A percentile compares a stretch with the other conserved stretches of the same genome.
Evolutionary conservation across 257 asterid species (phyloP).

Genomic region (Dorcoceras hygrometricum): DNA sequence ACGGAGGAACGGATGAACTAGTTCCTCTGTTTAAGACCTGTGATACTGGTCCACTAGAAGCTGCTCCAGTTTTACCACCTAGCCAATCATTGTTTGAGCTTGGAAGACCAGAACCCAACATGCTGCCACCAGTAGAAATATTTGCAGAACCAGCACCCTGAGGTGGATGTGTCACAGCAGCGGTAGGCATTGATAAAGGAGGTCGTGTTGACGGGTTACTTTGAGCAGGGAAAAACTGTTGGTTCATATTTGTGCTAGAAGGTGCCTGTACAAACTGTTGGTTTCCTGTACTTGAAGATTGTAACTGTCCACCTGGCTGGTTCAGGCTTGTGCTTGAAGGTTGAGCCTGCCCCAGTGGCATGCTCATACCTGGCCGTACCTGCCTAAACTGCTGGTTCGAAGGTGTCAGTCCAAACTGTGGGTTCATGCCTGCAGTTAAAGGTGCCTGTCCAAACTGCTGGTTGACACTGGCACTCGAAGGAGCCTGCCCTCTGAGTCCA

Average conservation of each 20-base stretch:
- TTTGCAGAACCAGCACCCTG: constrained; percentile 39
- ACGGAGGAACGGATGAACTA: constrained; percentile 41
- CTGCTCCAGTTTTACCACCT: constrained; percentile 42
- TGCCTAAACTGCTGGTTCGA: constrained; percentile 56
- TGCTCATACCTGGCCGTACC: constrained; percentile 28
- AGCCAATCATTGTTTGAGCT: constrained; percentile 53
- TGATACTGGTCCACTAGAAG: constrained; percentile 41
- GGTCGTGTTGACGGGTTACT: constrained; percentile 52
- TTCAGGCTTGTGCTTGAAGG: constrained; percentile 44
- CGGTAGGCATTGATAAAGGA: constrained; percentile 40
- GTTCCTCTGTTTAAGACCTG: constrained; percentile 45
- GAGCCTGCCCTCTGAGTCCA: constrained; percentile 52
- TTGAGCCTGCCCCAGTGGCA: constrained; percentile 37
- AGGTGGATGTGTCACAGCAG: constrained; percentile 48
- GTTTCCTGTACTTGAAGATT: constrained; percentile 36
- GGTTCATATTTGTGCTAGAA: constrained; percentile 48
- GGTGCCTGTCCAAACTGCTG: constrained; percentile 46
- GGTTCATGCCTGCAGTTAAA: constrained; percentile 50
- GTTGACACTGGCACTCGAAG: constrained; percentile 33
- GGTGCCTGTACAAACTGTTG: constrained; percentile 50
- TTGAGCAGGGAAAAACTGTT: constrained; percentile 57
- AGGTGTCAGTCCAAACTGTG: constrained; percentile 39
- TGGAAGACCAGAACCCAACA: constrained; percentile 41
- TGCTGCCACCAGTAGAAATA: constrained; percentile 43
- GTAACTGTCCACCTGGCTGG: constrained; percentile 37